phyloP scores from a whole-genome alignment of 202 grass and related monocot genomes.

The Panicum hallii region DNA sequence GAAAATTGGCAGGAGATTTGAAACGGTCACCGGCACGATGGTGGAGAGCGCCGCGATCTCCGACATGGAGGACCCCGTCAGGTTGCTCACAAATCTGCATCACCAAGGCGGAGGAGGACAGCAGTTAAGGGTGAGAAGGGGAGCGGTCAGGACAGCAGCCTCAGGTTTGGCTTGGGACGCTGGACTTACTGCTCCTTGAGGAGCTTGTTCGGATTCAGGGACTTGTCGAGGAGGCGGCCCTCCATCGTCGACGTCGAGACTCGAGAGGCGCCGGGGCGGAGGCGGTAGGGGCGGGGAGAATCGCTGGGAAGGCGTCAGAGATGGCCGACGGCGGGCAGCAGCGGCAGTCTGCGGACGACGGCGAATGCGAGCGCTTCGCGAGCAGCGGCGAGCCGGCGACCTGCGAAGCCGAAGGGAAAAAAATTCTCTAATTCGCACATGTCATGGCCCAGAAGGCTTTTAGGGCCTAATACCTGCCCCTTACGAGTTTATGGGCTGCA shows the following conservation, averaged over 20 bases:
- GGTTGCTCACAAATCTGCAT: constrained; percentile 91
- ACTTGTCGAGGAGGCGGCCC: constrained; percentile 49
- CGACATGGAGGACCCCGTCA: constrained; percentile 72
- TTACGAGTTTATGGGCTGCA: background rate
- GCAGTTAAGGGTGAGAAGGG: background rate
- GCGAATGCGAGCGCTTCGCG: background rate
- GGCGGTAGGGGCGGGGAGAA: background rate
- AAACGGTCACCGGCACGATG: constrained; percentile 71
- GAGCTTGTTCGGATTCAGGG: constrained; percentile 71
- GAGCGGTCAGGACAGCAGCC: background rate
- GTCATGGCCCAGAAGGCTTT: background rate
- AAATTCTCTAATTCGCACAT: background rate
- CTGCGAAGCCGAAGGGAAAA: background rate
- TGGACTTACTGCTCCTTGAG: constrained; percentile 83
- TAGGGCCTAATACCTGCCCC: background rate
- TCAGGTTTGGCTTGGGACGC: background rate
- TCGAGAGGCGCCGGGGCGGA: background rate
- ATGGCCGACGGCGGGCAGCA: background rate
- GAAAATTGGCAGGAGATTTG: background rate
- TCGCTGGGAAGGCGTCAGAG: background rate
- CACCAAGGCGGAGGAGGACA: background rate
- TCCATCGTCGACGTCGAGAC: constrained; percentile 49
- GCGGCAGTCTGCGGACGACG: background rate
- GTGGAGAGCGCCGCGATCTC: constrained; percentile 82
- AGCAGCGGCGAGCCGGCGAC: background rate